Conservation (phyloP, 2,329 filamentous ascomycete genomes). For the Fonsecaea erecta region DNA sequence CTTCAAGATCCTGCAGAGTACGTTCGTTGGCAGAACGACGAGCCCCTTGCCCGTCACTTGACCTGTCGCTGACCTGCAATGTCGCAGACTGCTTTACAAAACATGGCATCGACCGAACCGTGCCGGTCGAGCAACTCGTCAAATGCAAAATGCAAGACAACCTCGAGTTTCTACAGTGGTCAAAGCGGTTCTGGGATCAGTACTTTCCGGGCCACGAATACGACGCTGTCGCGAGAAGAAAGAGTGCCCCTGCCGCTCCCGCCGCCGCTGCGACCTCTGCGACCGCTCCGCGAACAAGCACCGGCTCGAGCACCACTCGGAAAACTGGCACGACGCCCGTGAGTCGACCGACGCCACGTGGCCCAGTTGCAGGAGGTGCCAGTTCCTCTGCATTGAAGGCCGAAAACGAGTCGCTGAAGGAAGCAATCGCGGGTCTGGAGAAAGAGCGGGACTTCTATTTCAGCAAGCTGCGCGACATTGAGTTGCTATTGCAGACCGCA, state of each 20-base stretch:
- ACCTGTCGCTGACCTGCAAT: slow-evolving; percentile 7
- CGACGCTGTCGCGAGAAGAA: slow-evolving; percentile 83
- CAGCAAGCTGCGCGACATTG: slow-evolving; percentile 96
- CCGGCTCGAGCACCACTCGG: slow-evolving; percentile 53
- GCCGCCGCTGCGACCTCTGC: slow-evolving; percentile 55
- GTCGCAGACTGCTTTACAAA: slow-evolving; percentile 73
- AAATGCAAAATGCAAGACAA: slow-evolving; percentile 99
- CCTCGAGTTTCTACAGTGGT: slow-evolving; percentile 97
- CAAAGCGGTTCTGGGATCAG: slow-evolving; percentile 96
- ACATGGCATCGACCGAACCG: slow-evolving; percentile 85
- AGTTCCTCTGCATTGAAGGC: slow-evolving; percentile 64
- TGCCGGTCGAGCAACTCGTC: slow-evolving; percentile 84
- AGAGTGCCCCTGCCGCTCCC: slow-evolving; percentile 69
- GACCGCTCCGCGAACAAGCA: slow-evolving; percentile 53
- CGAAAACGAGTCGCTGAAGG: slow-evolving; percentile 88
- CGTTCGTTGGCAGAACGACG: slow-evolving; percentile 44
- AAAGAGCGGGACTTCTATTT: slow-evolving; percentile 99
- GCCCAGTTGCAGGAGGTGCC: slow-evolving; percentile 47
- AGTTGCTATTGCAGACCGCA: slow-evolving; percentile 88
- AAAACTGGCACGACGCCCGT: slow-evolving; percentile 65
- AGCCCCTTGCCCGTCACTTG: slow-evolving; percentile 12
- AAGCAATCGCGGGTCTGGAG: slow-evolving; percentile 92
- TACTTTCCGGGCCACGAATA: slow-evolving; percentile 98
- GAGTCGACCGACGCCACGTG: slow-evolving; percentile 41
- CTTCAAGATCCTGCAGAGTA: slow-evolving; percentile 97